Evolutionary conservation across 2,329 filamentous ascomycete genomes (phyloP).

Genomic region (Huntiella decipiens): DNA sequence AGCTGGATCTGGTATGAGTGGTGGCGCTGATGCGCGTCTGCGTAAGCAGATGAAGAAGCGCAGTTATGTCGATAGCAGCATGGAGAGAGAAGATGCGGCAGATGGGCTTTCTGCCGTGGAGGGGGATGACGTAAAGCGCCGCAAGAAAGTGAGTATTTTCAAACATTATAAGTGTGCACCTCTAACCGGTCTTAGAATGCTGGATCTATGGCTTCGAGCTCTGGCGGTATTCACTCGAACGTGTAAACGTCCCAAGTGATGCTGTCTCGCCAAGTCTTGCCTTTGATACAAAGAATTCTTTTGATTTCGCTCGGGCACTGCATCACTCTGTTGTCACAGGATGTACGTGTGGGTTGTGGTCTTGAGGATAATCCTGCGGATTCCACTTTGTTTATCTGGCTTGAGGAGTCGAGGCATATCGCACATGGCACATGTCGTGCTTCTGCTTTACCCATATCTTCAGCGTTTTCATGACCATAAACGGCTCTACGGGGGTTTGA

Average conservation of each 20-base stretch:
- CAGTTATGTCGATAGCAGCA: conserved; percentile 56
- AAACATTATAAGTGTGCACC: conserved; percentile 15
- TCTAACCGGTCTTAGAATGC: conserved; percentile 30
- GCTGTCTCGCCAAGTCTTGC: too few relatives aligned
- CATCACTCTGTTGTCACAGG: too few relatives aligned
- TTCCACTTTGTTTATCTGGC: neutral
- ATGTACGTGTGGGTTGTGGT: too few relatives aligned
- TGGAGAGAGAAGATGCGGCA: conserved; percentile 45
- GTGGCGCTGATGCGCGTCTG: conserved; percentile 24
- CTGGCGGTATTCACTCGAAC: conserved; percentile 30
- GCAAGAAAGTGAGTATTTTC: conserved; percentile 38
- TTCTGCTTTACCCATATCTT: neutral
- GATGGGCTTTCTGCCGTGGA: conserved; percentile 54
- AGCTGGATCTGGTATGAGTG: neutral
- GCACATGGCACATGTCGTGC: neutral
- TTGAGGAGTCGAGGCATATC: neutral
- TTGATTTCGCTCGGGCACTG: too few relatives aligned
- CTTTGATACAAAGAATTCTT: too few relatives aligned
- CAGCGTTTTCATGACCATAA: neutral
- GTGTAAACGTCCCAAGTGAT: conserved; percentile 21
- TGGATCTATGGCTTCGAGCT: conserved; percentile 24
- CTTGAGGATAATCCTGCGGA: neutral
- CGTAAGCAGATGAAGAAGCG: conserved; percentile 54
- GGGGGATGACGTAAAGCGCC: conserved; percentile 36
- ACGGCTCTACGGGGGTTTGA: too few relatives aligned